Percentiles rank a stretch among this genome's conserved stretches.
Conservation (phyloP, 2,329 filamentous ascomycete genomes). For the Periglandula ipomoeae region DNA sequence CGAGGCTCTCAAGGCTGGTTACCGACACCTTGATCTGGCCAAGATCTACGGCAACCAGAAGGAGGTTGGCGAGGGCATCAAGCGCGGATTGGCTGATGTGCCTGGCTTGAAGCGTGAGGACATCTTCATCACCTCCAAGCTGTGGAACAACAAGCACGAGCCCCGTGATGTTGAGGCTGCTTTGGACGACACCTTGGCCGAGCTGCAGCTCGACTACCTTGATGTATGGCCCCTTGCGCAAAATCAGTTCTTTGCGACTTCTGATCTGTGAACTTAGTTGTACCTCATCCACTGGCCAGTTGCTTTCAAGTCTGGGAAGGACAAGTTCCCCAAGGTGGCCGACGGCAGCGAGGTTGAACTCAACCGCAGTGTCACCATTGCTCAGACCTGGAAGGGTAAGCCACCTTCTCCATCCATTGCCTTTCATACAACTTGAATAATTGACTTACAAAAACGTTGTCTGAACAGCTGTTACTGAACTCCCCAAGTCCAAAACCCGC, state of each 20-base stretch:
- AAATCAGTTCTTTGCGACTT: neutral
- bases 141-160: slow-evolving; percentile 51
- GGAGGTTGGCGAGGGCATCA: slow-evolving; percentile 48
- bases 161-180: slow-evolving; percentile 49
- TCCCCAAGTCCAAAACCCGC: slow-evolving; percentile 51
- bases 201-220: slow-evolving; percentile 48
- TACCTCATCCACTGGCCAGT: slow-evolving; percentile 58
- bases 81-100: slow-evolving; percentile 34
- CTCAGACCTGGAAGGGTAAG: slow-evolving; percentile 36
- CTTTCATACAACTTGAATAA: no score
- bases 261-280: slow-evolving; percentile 25
- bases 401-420: neutral
- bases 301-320: slow-evolving; percentile 29
- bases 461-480: slow-evolving; percentile 37
- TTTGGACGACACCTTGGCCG: slow-evolving; percentile 45
- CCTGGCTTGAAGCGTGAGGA: slow-evolving; percentile 44
- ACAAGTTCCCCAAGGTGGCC: slow-evolving; percentile 35
- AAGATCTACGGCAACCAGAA: slow-evolving; percentile 55
- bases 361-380: slow-evolving; percentile 32
- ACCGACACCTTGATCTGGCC: slow-evolving; percentile 50
- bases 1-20: slow-evolving; percentile 52
- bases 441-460: no score
- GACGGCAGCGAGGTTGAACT: slow-evolving; percentile 28
- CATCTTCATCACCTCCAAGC: slow-evolving; percentile 59
- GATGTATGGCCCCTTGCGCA: slow-evolving; percentile 28